A percentile compares a stretch with the other conserved stretches of the same genome.
phyloP scores from a whole-genome alignment of 495 filamentous ascomycete species.

The Cercophora samala region DNA sequence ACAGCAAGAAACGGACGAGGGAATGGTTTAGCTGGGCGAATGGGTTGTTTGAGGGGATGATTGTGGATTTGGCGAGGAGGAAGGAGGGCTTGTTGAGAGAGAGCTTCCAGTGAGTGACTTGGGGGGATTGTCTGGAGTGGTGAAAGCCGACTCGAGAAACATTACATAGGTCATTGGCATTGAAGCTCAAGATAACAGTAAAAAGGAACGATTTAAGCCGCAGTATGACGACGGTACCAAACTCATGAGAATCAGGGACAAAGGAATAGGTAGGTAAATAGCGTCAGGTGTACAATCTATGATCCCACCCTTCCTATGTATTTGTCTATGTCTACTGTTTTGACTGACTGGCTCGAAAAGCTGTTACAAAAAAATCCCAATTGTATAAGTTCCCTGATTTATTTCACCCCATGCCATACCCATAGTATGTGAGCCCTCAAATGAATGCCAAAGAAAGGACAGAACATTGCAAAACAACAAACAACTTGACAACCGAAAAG shows the following conservation, averaged over 20 bases:
- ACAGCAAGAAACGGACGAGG: constrained; percentile 54
- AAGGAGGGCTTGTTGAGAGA: constrained; percentile 39
- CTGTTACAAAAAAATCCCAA: too few relatives aligned
- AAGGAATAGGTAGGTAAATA: constrained; percentile 7
- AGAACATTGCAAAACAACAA: neutral
- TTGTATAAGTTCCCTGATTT: neutral
- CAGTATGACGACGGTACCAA: too few relatives aligned
- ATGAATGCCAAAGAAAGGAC: neutral
- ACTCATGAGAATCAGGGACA: too few relatives aligned
- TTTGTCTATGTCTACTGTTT: neutral
- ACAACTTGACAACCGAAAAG: neutral
- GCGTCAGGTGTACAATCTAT: neutral
- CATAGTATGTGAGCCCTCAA: neutral
- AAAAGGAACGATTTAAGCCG: neutral
- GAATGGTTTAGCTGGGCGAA: constrained; percentile 71
- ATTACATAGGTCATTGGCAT: neutral
- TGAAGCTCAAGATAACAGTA: neutral
- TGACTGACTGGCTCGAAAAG: neutral
- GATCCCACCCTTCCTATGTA: neutral
- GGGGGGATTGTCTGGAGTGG: too few relatives aligned
- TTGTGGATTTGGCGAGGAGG: constrained; percentile 52
- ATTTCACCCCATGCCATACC: neutral
- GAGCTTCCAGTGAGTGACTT: constrained; percentile 35
- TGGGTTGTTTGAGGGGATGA: constrained; percentile 64
- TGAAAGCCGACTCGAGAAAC: neutral